Conservation (phyloP, 2,329 filamentous ascomycete genomes). For the Arthroderma sp. region DNA sequence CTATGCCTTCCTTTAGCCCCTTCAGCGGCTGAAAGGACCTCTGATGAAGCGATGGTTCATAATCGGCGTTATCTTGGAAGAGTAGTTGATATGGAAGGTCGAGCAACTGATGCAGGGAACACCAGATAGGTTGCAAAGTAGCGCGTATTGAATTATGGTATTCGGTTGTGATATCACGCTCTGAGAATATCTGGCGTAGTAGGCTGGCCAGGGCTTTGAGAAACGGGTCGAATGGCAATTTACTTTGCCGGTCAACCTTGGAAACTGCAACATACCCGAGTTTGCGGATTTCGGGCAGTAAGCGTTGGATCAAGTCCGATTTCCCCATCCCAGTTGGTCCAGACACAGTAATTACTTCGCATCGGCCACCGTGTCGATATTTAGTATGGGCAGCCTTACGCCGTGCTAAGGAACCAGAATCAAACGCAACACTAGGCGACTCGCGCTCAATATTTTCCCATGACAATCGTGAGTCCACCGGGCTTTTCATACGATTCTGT, state of each 20-base stretch:
- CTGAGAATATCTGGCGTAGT: constrained; percentile 53
- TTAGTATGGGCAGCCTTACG: constrained; percentile 38
- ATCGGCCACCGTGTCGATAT: constrained; percentile 43
- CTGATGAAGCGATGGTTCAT: constrained; percentile 21
- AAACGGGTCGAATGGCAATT: constrained; percentile 50
- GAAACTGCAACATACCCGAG: constrained; percentile 50
- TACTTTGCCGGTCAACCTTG: constrained; percentile 48
- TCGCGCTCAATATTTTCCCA: constrained; percentile 29
- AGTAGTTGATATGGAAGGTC: constrained; percentile 55
- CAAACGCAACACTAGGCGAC: constrained; percentile 10
- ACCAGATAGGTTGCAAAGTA: constrained; percentile 47
- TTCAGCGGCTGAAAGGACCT: constrained; percentile 18
- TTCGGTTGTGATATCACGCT: constrained; percentile 48
- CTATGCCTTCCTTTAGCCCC: constrained; percentile 22
- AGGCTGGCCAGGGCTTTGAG: constrained; percentile 49
- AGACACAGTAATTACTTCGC: constrained; percentile 47
- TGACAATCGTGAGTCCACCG: constrained; percentile 28
- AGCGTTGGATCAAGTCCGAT: constrained; percentile 46
- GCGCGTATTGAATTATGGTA: constrained; percentile 49
- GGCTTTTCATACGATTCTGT: constrained; percentile 25
- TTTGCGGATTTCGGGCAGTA: constrained; percentile 45
- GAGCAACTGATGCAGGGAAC: constrained; percentile 44
- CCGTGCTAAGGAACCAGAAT: constrained; percentile 14
- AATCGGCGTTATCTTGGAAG: constrained; percentile 28
- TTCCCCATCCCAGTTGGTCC: constrained; percentile 50